phyloP scores from a whole-genome alignment of 2,329 filamentous ascomycete genomes.

The Penicillium thymicola region DNA sequence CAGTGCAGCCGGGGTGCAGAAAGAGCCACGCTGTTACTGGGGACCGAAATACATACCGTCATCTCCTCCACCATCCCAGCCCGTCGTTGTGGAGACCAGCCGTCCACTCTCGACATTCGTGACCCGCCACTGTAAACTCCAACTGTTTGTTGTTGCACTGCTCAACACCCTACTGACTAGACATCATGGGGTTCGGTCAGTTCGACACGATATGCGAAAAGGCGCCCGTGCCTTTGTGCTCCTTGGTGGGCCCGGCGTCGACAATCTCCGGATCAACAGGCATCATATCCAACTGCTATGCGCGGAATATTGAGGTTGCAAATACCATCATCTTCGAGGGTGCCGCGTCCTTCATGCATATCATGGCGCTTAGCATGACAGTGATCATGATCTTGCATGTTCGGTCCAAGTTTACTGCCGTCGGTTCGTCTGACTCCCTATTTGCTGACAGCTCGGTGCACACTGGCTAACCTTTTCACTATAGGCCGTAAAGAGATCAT shows the following conservation, averaged over 20 bases:
- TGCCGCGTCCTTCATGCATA: slow-evolving; percentile 88
- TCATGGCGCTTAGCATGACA: slow-evolving; percentile 84
- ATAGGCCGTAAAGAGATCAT: slow-evolving; percentile 68
- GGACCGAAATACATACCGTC: slow-evolving; percentile 7
- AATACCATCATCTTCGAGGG: slow-evolving; percentile 99
- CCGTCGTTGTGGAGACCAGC: slow-evolving; percentile 35
- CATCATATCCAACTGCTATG: slow-evolving; percentile 88
- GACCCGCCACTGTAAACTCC: slow-evolving; percentile 23
- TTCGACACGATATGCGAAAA: slow-evolving; percentile 83
- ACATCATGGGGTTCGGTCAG: slow-evolving; percentile 82
- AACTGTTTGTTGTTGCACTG: slow-evolving; percentile 17
- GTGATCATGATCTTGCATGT: slow-evolving; percentile 97
- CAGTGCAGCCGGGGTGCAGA: neutral
- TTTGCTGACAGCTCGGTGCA: neutral
- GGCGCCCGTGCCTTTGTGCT: slow-evolving; percentile 82
- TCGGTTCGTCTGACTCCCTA: slow-evolving; percentile 59
- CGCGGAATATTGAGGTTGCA: slow-evolving; percentile 89
- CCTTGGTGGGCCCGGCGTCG: slow-evolving; percentile 68
- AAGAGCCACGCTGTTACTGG: slow-evolving; percentile 4
- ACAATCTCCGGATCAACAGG: slow-evolving; percentile 66
- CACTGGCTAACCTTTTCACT: slow-evolving; percentile 9
- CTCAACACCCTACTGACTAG: slow-evolving; percentile 11
- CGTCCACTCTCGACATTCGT: slow-evolving; percentile 18
- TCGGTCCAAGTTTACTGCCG: slow-evolving; percentile 94
- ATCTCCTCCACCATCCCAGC: slow-evolving; percentile 24